Base-by-base conservation (phyloP, 805 yeast genomes). In the Metschnikowia arizonensis region DNA sequence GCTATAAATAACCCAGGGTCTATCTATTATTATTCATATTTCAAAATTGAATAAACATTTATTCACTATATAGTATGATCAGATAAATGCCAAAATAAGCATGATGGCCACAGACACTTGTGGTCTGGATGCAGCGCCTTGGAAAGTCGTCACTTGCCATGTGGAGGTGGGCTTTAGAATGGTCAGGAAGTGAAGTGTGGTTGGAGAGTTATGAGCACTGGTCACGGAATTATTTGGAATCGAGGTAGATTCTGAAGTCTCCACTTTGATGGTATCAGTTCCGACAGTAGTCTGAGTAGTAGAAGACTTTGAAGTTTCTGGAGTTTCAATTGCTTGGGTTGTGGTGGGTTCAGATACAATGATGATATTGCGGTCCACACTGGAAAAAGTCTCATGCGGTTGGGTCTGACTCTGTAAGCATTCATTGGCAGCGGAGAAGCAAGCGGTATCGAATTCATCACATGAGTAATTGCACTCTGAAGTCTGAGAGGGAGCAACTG, bases 121-220 rank as follows among this genome's bases (percentile, higher is more conserved):
- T 17, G 32, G 31, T 7, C 15, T 18, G 8, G 40, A 17, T 6
- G 32, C 40, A 17, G 24, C 15, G 2, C 31, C 40, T 17, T 36
- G 31, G 17, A 26, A 36, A 11, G 40, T 36, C 24, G 40, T 10
- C 15, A 36, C 40, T 36, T 36, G 23, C 40, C 40, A 36, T 14
- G 21, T 5, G 5, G 40, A 15, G 15, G 40, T 11, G 23, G 17
- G 40, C 24, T 31, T 15, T 10, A 23, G 18, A 17, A 36, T 15
- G n/a, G 32, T 24, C 39, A 24, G 39, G 19, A 15, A 36, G 24
- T n/a, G 17, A 3, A 36, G 25, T 15, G 40, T 23, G 40, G 32
- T 15, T n/a, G 23, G 30, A 15, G 30, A 10, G 21, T 26, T n/a
- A 12, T 12, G 15, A 28, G 38, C 37, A 33, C 37, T 34, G 38